Conservation (phyloP, 2,329 filamentous ascomycete genomes). For the Ascochyta lentis region DNA sequence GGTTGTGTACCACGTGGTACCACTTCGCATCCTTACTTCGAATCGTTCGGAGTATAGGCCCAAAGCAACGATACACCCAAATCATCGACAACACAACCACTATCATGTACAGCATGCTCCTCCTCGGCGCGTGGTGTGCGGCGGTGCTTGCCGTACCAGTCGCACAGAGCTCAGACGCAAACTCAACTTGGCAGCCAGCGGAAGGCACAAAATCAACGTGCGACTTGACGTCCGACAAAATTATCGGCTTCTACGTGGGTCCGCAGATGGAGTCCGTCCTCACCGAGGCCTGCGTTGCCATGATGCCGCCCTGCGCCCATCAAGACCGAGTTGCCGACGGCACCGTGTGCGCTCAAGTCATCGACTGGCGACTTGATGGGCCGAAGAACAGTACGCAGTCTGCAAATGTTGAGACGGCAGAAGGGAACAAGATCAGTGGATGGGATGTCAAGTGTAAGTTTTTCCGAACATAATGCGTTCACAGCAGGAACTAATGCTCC, state of each 20-base stretch:
- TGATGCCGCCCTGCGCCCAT: slow-evolving; percentile 38
- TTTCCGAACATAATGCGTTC: rapidly evolving
- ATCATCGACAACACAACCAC: not conserved
- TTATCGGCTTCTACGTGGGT: slow-evolving; percentile 28
- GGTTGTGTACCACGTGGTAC: not conserved
- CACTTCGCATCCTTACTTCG: not conserved
- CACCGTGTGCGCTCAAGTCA: slow-evolving; percentile 24
- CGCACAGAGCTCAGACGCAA: slow-evolving; percentile 2
- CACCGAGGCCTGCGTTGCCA: slow-evolving; percentile 36
- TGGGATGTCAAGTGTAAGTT: slow-evolving; percentile 33
- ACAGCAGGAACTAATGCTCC: slow-evolving; percentile 4
- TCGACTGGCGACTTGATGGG: slow-evolving; percentile 27
- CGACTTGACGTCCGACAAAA: slow-evolving; percentile 27
- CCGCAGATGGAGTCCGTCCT: slow-evolving; percentile 29
- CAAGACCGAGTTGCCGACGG: slow-evolving; percentile 20
- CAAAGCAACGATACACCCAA: not conserved
- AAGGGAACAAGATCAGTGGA: slow-evolving; percentile 26
- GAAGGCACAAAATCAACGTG: slow-evolving; percentile 24
- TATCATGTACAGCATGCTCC: slow-evolving; percentile 25
- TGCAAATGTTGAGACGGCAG: slow-evolving; percentile 22
- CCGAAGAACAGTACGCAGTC: slow-evolving; percentile 26
- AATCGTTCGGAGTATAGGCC: not conserved
- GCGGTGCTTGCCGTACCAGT: slow-evolving; percentile 24
- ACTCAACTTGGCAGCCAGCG: slow-evolving; percentile 25
- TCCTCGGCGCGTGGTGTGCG: slow-evolving; percentile 24